phyloP scores from a whole-genome alignment of 2,329 filamentous ascomycete genomes.

The Aspergillus neotritici region DNA sequence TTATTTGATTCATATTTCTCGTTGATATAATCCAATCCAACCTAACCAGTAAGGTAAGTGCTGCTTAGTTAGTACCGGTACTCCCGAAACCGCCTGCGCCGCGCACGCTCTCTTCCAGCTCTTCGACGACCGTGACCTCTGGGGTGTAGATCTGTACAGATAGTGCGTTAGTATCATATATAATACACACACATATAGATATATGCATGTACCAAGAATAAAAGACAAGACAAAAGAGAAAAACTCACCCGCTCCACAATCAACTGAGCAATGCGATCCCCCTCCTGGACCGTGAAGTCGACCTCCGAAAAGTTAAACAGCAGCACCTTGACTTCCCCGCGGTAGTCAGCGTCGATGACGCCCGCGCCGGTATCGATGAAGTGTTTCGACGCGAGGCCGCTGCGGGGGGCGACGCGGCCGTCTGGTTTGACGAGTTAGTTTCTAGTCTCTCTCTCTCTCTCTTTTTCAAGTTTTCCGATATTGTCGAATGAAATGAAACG shows the following conservation, averaged over 20 bases:
- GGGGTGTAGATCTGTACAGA: conserved; percentile 71
- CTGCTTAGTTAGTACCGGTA: conserved; percentile 52
- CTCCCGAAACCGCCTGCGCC: conserved; percentile 90
- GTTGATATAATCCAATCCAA: background rate
- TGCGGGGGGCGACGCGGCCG: conserved; percentile 82
- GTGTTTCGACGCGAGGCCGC: conserved; percentile 86
- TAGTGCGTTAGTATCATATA: conserved; percentile 2
- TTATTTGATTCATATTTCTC: conserved; percentile 3
- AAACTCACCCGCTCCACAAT: conserved; percentile 69
- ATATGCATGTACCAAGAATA: background rate
- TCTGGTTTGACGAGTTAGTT: conserved; percentile 49
- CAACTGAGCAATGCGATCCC: conserved; percentile 89
- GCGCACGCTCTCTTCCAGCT: conserved; percentile 83
- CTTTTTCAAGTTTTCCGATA: background rate
- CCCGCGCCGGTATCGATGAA: conserved; percentile 95
- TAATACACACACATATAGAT: background rate
- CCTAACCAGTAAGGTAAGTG: background rate
- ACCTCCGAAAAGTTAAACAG: conserved; percentile 85
- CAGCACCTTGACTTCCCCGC: conserved; percentile 87
- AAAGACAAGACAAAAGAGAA: background rate
- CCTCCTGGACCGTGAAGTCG: conserved; percentile 75
- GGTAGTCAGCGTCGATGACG: conserved; percentile 96
- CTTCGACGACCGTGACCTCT: conserved; percentile 79
- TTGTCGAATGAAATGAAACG: background rate
- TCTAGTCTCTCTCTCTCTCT: no score